Percentiles rank a stretch among this genome's conserved stretches.
phyloP scores from a whole-genome alignment of 2,329 filamentous ascomycete species.

The Hypoxylon sp. region DNA sequence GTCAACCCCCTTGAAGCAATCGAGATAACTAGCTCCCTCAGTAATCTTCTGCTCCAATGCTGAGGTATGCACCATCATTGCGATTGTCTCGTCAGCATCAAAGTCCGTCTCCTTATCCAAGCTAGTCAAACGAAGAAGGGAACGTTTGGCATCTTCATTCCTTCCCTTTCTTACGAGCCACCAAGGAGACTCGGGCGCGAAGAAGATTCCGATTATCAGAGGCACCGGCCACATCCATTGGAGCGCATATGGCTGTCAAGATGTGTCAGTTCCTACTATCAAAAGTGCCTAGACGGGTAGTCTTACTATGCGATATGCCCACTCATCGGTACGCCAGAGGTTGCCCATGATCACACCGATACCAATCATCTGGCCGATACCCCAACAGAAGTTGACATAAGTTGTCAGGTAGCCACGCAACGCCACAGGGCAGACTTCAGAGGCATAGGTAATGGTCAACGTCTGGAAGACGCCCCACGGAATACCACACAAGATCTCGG shows the following conservation, averaged over 20 bases:
- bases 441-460: conserved; percentile 75
- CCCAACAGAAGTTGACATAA: conserved; percentile 85
- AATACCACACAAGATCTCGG: conserved; percentile 74
- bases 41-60: conserved; percentile 84
- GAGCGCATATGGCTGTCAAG: conserved; percentile 71
- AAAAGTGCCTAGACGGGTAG: neutral
- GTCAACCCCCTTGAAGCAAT: conserved; percentile 87
- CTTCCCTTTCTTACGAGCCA: conserved; percentile 80
- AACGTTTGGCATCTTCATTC: conserved; percentile 75
- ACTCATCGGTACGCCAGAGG: conserved; percentile 74
- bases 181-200: conserved; percentile 80
- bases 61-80: conserved; percentile 94
- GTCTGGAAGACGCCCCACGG: conserved; percentile 74
- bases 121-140: conserved; percentile 76
- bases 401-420: conserved; percentile 78
- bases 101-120: conserved; percentile 76
- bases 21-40: conserved; percentile 79
- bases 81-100: conserved; percentile 85
- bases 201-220: conserved; percentile 74
- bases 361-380: conserved; percentile 79
- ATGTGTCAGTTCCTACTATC: conserved; percentile 26
- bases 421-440: conserved; percentile 80
- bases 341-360: conserved; percentile 81
- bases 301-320: conserved; percentile 70
- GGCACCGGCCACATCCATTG: conserved; percentile 86